These are phyloP conservation scores for Peniophora sp. DNA, from an alignment of 1,284 basidiomycete genomes.

Conservation along the genomic window DNA sequence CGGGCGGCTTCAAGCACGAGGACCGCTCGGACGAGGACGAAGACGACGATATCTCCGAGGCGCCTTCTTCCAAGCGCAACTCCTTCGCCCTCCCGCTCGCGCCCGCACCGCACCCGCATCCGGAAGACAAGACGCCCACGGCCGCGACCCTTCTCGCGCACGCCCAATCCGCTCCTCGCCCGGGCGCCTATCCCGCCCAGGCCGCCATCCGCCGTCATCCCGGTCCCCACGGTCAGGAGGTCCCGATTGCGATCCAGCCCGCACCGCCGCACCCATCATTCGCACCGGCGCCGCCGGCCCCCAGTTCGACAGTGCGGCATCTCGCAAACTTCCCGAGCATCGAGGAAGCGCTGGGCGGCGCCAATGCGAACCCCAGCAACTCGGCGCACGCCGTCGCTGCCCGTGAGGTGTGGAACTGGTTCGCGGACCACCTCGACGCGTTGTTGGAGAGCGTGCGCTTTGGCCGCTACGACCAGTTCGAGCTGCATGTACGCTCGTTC, in stretches of 20 bases:
- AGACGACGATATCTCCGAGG: conserved; percentile 78
- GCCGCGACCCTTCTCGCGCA: conserved; percentile 68
- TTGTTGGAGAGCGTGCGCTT: conserved; percentile 68
- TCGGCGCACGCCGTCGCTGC: conserved; percentile 69
- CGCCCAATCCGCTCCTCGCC: conserved; percentile 52
- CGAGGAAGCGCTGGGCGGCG: conserved; percentile 66
- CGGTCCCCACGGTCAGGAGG: conserved; percentile 32
- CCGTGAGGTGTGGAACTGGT: conserved; percentile 81
- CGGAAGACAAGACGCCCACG: conserved; percentile 77
- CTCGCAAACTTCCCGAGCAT: conserved; percentile 76
- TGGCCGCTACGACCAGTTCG: conserved; percentile 81
- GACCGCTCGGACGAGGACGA: conserved; percentile 67
- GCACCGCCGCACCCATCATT: conserved; percentile 41
- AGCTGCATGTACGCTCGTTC: conserved; percentile 75
- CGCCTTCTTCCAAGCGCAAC: conserved; percentile 63
- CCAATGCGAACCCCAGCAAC: conserved; percentile 41
- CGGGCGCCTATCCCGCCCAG: conserved; percentile 55
- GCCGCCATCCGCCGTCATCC: conserved; percentile 68
- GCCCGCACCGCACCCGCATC: conserved; percentile 42
- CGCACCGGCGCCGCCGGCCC: conserved; percentile 32
- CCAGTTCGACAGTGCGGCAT: conserved; percentile 58
- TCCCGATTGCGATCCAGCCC: conserved; percentile 34
- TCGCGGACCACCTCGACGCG: conserved; percentile 76
- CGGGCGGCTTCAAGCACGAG: conserved; percentile 29
- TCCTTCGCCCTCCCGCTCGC: conserved; percentile 61